A percentile compares a stretch with the other conserved stretches of the same genome.
phyloP scores from a whole-genome alignment of 768 basidiomycete species.

The Gyrodon lividus region DNA sequence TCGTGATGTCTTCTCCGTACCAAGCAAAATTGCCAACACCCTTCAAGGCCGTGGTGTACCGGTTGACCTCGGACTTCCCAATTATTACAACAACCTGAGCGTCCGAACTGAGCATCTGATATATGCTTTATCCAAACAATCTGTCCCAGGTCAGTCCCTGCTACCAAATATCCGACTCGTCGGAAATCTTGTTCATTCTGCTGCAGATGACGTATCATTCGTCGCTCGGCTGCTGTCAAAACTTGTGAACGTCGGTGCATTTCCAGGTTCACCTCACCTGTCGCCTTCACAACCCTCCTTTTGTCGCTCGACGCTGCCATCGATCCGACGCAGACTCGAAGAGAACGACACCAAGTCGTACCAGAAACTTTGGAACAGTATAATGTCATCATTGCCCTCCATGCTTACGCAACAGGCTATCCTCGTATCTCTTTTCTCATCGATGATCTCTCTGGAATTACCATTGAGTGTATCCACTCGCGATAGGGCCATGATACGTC shows the following conservation, averaged over 20 bases:
- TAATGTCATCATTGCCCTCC: slow-evolving; percentile 50
- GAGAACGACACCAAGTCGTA: slow-evolving; percentile 35
- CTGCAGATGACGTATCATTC: slow-evolving; percentile 32
- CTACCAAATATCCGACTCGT: slow-evolving; percentile 1
- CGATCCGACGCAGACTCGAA: slow-evolving; percentile 43
- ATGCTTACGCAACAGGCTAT: slow-evolving; percentile 54
- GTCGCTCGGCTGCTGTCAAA: slow-evolving; percentile 60
- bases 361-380: slow-evolving; percentile 46
- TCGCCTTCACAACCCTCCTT: slow-evolving; percentile 70
- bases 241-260: slow-evolving; percentile 65
- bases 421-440: slow-evolving; percentile 56
- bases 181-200: slow-evolving; percentile 29
- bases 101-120: slow-evolving; percentile 54
- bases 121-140: slow-evolving; percentile 38
- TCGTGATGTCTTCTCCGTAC: slow-evolving; percentile 60
- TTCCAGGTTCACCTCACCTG: slow-evolving; percentile 50
- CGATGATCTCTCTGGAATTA: slow-evolving; percentile 36
- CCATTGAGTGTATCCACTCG: slow-evolving; percentile 29
- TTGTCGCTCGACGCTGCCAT: slow-evolving; percentile 51
- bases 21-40: slow-evolving; percentile 78
- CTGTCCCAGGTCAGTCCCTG: slow-evolving; percentile 41
- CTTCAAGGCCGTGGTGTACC: slow-evolving; percentile 48
- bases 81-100: slow-evolving; percentile 55
- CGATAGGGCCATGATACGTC: slow-evolving; percentile 45
- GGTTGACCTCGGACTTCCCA: slow-evolving; percentile 48